Percentiles rank a stretch among this genome's conserved stretches.
These are phyloP conservation scores for Allium sativum DNA, from an alignment of 106 monocot genomes.

Conservation along the genomic window DNA sequence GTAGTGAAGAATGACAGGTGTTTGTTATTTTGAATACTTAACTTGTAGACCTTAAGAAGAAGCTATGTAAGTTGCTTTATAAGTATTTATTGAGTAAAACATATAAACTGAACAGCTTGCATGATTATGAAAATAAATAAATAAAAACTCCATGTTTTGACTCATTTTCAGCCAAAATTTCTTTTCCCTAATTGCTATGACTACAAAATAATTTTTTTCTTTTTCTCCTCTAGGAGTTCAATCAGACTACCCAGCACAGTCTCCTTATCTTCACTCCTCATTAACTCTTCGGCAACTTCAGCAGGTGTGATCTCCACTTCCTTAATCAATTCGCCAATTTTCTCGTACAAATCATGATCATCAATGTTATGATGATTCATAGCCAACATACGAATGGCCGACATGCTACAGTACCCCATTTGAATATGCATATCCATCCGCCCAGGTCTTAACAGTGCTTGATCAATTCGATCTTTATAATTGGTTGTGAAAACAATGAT, in stretches of 20 bases:
- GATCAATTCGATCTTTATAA: conserved; percentile 9
- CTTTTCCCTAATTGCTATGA: not conserved
- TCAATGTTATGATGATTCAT: conserved; percentile 8
- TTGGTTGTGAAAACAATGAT: conserved; percentile 14
- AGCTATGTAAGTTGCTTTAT: no score
- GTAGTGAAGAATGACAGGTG: no score
- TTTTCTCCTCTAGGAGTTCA: not conserved
- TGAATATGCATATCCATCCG: conserved; percentile 6
- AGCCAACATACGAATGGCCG: conserved; percentile 2
- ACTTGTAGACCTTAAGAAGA: no score
- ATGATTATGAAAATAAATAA: no score
- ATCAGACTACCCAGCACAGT: not conserved
- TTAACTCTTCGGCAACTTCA: conserved; percentile 10
- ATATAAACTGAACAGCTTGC: no score
- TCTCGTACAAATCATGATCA: not conserved
- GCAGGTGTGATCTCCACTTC: conserved; percentile 9
- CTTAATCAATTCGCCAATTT: conserved; percentile 2
- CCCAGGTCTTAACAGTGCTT: conserved; percentile 1
- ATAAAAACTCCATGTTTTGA: no score
- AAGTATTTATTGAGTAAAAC: no score
- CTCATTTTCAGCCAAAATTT: not conserved
- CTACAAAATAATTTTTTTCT: not conserved
- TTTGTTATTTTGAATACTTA: no score
- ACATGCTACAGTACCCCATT: conserved; percentile 3
- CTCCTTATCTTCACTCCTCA: conserved; percentile 5